Conservation (phyloP, 2,329 filamentous ascomycete species). For the Aureobasidium sp. region DNA sequence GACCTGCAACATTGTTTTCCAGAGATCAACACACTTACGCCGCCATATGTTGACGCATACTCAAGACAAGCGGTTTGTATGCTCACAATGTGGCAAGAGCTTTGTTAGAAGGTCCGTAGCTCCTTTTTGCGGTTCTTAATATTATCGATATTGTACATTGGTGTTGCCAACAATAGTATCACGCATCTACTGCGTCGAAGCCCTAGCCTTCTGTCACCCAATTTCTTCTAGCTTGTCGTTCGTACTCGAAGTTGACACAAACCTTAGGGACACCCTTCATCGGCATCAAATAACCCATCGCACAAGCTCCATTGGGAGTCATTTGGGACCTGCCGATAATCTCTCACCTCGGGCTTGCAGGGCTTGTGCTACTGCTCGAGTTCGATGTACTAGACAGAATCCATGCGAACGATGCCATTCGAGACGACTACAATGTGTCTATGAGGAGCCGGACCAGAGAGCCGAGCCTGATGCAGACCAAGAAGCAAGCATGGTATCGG, state of each 20-base stretch:
- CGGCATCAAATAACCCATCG: slow-evolving; percentile 2
- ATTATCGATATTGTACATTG: neutral
- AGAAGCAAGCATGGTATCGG: neutral
- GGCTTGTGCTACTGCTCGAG: slow-evolving; percentile 1
- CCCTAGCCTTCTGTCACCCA: neutral
- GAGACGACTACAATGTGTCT: neutral
- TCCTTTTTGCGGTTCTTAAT: neutral
- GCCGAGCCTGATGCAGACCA: neutral
- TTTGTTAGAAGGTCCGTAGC: slow-evolving; percentile 4
- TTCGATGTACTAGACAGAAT: neutral
- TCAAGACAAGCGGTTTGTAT: slow-evolving; percentile 3
- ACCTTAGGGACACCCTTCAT: neutral
- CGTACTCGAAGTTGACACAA: neutral
- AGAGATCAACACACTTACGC: slow-evolving; percentile 1
- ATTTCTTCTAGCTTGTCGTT: neutral
- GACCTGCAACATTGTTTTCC: slow-evolving; percentile 6
- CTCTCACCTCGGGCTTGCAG: neutral
- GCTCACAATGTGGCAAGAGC: slow-evolving; percentile 3
- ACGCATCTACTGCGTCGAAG: neutral
- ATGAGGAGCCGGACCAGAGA: neutral
- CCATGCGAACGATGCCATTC: slow-evolving; percentile 1
- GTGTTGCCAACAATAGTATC: neutral
- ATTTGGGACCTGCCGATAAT: neutral
- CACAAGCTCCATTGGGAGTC: neutral
- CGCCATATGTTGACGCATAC: slow-evolving; percentile 6